Evolutionary conservation across 805 yeast genomes (phyloP).

Genomic region (Candida loeiensis): DNA sequence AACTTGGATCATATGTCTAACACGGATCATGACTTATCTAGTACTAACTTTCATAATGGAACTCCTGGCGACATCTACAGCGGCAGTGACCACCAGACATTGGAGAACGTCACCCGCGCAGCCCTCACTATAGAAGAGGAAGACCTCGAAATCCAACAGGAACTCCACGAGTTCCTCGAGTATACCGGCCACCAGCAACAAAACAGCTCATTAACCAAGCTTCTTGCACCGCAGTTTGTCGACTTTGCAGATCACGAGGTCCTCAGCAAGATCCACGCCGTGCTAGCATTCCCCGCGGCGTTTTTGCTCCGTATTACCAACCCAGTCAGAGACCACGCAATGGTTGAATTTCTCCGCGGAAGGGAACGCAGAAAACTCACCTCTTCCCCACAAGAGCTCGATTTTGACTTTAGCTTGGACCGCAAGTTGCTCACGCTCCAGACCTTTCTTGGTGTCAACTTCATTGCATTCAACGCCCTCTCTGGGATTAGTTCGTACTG

Average conservation of each 20-base stretch:
- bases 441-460: slow-evolving; percentile 24
- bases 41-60: too few species aligned
- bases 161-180: slow-evolving; percentile 9
- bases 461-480: slow-evolving; percentile 19
- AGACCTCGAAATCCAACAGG: slow-evolving; percentile 7
- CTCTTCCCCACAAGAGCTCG: neutral
- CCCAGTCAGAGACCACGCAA: slow-evolving; percentile 29
- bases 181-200: slow-evolving; percentile 6
- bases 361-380: neutral
- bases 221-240: slow-evolving; percentile 17
- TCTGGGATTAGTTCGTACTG: slow-evolving; percentile 9
- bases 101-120: too few species aligned
- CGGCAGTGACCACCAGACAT: too few species aligned
- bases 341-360: slow-evolving; percentile 3
- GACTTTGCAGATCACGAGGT: slow-evolving; percentile 11
- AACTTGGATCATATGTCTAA: too few species aligned
- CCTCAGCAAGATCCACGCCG: slow-evolving; percentile 12
- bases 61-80: too few species aligned
- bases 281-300: slow-evolving; percentile 22
- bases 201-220: slow-evolving; percentile 3
- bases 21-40: too few species aligned
- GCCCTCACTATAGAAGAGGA: neutral
- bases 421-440: slow-evolving; percentile 25
- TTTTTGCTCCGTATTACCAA: slow-evolving; percentile 26
- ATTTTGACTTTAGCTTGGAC: slow-evolving; percentile 19